These are phyloP conservation scores for Russula foetens DNA, from an alignment of 768 basidiomycete species.

Conservation along the genomic window DNA sequence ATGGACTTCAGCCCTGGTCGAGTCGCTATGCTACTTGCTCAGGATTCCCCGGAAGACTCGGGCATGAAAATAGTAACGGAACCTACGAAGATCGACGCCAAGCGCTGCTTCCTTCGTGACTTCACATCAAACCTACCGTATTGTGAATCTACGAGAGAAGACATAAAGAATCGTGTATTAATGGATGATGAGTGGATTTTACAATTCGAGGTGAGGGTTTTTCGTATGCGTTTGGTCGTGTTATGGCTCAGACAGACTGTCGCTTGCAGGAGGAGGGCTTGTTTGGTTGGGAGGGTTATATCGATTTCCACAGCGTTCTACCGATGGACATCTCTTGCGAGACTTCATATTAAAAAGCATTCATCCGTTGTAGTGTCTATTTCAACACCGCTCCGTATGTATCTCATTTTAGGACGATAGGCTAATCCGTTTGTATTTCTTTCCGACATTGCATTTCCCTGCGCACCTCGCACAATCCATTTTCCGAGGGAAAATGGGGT, in stretches of 20 bases:
- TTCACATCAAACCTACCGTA: slow-evolving; percentile 9
- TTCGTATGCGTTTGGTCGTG: neutral
- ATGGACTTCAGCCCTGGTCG: slow-evolving; percentile 16
- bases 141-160: neutral
- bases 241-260: neutral
- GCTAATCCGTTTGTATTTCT: too few relatives aligned
- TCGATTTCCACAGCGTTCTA: slow-evolving; percentile 33
- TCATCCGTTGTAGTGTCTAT: neutral
- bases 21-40: neutral
- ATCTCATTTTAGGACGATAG: neutral
- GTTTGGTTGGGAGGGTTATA: slow-evolving; percentile 15
- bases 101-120: slow-evolving; percentile 9
- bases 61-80: neutral
- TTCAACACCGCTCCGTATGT: neutral
- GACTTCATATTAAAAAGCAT: slow-evolving; percentile 89
- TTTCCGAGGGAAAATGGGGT: neutral
- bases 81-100: neutral
- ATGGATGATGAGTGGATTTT: slow-evolving; percentile 17
- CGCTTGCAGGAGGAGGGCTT: slow-evolving; percentile 11
- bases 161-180: slow-evolving; percentile 6
- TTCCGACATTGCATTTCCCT: neutral
- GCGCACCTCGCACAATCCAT: neutral
- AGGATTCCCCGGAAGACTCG: neutral
- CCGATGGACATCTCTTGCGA: slow-evolving; percentile 89
- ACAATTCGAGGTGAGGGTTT: slow-evolving; percentile 9